phyloP scores from a whole-genome alignment of 176 grass and related monocot genomes.

The Lolium rigidum region DNA sequence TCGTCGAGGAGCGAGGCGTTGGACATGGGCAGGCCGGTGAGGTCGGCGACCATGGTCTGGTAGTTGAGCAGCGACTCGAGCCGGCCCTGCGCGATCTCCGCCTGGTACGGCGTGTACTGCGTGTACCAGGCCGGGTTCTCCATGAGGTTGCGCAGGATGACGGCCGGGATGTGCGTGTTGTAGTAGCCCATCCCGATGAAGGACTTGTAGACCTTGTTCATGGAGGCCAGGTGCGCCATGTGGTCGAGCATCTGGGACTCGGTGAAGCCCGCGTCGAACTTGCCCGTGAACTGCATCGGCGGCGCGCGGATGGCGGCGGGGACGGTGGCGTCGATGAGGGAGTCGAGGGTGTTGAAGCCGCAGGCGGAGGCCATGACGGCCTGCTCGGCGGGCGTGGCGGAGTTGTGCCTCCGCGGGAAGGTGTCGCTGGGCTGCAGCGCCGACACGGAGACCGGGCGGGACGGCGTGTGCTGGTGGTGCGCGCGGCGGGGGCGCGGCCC shows the following conservation, averaged over 20 bases:
- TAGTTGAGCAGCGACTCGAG: conserved; percentile 98
- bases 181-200: conserved; percentile 99
- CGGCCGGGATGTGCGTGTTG: conserved; percentile 74
- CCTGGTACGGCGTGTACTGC: conserved; percentile 99
- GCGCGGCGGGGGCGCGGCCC: background rate
- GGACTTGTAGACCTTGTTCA: conserved; percentile 84
- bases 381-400: conserved; percentile 77
- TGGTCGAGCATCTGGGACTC: conserved; percentile 92
- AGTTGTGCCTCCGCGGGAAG: conserved; percentile 93
- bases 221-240: conserved; percentile 75
- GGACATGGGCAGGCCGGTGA: conserved; percentile 96
- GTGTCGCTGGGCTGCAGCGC: conserved; percentile 89
- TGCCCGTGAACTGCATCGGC: conserved; percentile 58
- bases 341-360: conserved; percentile 71
- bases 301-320: conserved; percentile 66
- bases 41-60: conserved; percentile 94
- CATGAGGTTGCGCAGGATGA: conserved; percentile 95
- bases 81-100: conserved; percentile 97
- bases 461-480: conserved; percentile 48
- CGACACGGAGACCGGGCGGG: conserved; percentile 44
- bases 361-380: conserved; percentile 66
- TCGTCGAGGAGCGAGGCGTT: conserved; percentile 98
- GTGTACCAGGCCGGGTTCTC: conserved; percentile 99
- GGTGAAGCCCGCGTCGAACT: conserved; percentile 81
- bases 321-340: conserved; percentile 84